A percentile compares a stretch with the other conserved stretches of the same genome.
Conservation (phyloP, 495 filamentous ascomycete genomes). For the Tuber calosporum region DNA sequence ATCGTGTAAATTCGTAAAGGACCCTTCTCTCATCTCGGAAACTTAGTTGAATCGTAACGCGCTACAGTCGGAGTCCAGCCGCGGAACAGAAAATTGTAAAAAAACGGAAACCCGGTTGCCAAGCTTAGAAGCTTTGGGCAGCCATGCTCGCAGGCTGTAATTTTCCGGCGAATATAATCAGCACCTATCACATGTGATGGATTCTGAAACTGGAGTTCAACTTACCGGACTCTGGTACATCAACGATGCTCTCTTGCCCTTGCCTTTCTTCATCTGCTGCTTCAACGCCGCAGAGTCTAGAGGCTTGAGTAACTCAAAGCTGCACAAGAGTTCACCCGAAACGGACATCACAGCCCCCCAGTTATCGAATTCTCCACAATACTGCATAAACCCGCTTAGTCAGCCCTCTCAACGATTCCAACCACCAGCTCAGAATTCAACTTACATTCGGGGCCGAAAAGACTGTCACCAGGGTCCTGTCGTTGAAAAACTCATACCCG, state of each 20-base stretch:
- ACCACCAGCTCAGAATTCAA: slow-evolving; percentile 19
- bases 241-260: slow-evolving; percentile 59
- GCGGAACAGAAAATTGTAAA: background rate
- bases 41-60: background rate
- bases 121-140: slow-evolving; percentile 37
- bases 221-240: slow-evolving; percentile 41
- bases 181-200: slow-evolving; percentile 6
- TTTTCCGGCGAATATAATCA: slow-evolving; percentile 11
- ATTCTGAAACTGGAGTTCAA: slow-evolving; percentile 5
- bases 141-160: slow-evolving; percentile 38
- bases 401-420: slow-evolving; percentile 12
- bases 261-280: slow-evolving; percentile 97
- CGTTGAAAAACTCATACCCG: slow-evolving; percentile 98
- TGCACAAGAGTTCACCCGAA: slow-evolving; percentile 84
- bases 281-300: slow-evolving; percentile 95
- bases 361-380: slow-evolving; percentile 98
- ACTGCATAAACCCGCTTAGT: slow-evolving; percentile 49
- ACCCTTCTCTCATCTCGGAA: background rate
- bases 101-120: background rate
- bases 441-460: slow-evolving; percentile 96
- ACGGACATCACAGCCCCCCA: slow-evolving; percentile 99
- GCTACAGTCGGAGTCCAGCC: background rate
- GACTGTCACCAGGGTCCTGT: slow-evolving; percentile 90
- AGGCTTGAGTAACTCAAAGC: slow-evolving; percentile 94
- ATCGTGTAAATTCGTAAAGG: slow-evolving; percentile 2